phyloP scores from a whole-genome alignment of 768 basidiomycete species.

The Agaricus sinodeliciosus region DNA sequence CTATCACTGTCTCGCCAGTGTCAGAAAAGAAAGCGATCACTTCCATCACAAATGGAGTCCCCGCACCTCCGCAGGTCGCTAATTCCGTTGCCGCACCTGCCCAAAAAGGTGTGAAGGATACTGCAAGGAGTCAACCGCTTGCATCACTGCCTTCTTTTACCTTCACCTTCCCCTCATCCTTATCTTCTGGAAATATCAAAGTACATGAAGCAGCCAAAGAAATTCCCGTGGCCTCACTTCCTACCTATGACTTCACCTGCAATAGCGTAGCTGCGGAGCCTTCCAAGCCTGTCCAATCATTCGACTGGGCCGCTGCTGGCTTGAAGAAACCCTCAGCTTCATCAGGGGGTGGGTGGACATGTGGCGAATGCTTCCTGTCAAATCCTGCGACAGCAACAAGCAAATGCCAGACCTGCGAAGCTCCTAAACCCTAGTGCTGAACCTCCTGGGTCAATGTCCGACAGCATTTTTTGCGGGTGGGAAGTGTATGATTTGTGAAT shows the following conservation, averaged over 20 bases:
- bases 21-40: neutral
- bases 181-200: conserved; percentile 18
- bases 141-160: conserved; percentile 30
- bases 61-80: neutral
- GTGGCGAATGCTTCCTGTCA: conserved; percentile 42
- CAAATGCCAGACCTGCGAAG: conserved; percentile 49
- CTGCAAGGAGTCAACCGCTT: conserved; percentile 15
- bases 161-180: conserved; percentile 21
- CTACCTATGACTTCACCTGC: conserved; percentile 39
- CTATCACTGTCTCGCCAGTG: conserved; percentile 8
- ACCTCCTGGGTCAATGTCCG: neutral
- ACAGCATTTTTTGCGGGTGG: conserved; percentile 10
- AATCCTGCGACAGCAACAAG: conserved; percentile 38
- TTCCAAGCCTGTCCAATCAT: conserved; percentile 11
- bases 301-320: conserved; percentile 13
- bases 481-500: conserved; percentile 43
- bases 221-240: conserved; percentile 36
- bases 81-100: neutral
- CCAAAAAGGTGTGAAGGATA: conserved; percentile 20
- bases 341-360: conserved; percentile 37
- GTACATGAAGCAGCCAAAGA: conserved; percentile 31
- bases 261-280: conserved; percentile 19
- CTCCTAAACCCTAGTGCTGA: conserved; percentile 21
- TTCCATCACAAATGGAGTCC: neutral
- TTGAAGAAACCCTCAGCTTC: conserved; percentile 1